These are phyloP conservation scores for Zymoseptoria brevis DNA, from an alignment of 2,329 filamentous ascomycete species.

Conservation along the genomic window DNA sequence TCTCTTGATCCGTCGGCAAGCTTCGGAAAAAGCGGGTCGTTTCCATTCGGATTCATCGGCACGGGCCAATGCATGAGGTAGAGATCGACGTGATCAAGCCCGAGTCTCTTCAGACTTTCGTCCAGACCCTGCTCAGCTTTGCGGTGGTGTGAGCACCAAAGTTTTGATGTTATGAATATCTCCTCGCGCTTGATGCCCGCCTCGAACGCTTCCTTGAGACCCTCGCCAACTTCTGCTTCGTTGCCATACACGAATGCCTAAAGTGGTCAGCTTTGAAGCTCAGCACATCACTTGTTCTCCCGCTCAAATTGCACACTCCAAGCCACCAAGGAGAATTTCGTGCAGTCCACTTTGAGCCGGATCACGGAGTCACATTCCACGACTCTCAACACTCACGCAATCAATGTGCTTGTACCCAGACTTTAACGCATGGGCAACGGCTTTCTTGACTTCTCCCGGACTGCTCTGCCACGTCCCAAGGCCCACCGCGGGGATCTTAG, in stretches of 20 bases:
- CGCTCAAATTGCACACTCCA: not conserved
- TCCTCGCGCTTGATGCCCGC: conserved; percentile 66
- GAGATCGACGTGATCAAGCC: conserved; percentile 73
- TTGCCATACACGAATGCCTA: conserved; percentile 68
- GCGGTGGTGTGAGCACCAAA: conserved; percentile 73
- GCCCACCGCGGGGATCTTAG: conserved; percentile 32
- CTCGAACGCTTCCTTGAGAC: conserved; percentile 62
- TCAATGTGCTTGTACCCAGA: conserved; percentile 53
- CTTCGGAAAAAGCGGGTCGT: conserved; percentile 65
- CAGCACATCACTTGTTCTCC: conserved; percentile 21
- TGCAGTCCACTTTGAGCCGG: too few species aligned
- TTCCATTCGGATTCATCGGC: conserved; percentile 69
- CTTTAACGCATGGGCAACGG: conserved; percentile 42
- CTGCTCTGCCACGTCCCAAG: conserved; percentile 34
- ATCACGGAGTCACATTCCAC: too few species aligned
- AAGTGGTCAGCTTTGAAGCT: not conserved
- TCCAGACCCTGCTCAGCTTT: conserved; percentile 62
- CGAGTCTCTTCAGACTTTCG: conserved; percentile 63
- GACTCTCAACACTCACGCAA: conserved; percentile 30
- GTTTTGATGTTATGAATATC: conserved; percentile 76
- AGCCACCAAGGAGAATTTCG: not conserved
- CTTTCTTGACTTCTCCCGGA: conserved; percentile 42
- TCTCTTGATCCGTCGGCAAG: conserved; percentile 66
- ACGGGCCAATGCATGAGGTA: conserved; percentile 62
- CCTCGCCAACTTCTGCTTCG: conserved; percentile 74